Base-by-base conservation (phyloP, 2,329 filamentous ascomycete species). In the Ophiostoma sp. region DNA sequence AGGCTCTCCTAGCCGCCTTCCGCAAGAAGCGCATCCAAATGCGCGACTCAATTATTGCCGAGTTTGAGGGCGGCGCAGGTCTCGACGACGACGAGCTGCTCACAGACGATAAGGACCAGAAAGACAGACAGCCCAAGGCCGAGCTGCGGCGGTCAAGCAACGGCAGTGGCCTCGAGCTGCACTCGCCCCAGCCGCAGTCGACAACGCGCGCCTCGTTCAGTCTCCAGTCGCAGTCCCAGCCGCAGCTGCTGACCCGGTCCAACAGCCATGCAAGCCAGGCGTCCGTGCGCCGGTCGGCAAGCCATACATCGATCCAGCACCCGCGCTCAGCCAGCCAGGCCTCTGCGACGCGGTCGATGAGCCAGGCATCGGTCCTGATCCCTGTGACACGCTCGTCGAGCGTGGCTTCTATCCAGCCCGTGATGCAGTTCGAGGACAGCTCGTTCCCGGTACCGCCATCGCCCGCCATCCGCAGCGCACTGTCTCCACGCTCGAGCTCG, bases 1-100 rank as follows among this genome's bases (percentile, higher is more conserved):
- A 87, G 76, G 83, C 86, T 80, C 79, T 88, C 0, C 79, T 88
- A 4, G 83, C 85, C 1, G 86, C 86, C 2, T 79, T 88, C 60
- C 81, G 86, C 10, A 81, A 84, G 73, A 86, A 86, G 78, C 80
- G 85, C n/a, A 82, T 84, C 3, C 79, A 79, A n/a, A 85, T 86
- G 82, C 82, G 84, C 1, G 81, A 85, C 72, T 81, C 80, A 3
- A 78, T 82, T 23, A 77, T 81, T 15, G 78, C 80, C 31, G 81
- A 83, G 71, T 78, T 80, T 17, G 81, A 65, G 33, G 33, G 35
- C 17, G 33, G 15, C 20, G 35, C 33, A 1, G 62, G 62, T 7
- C 33, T 65, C 0, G 62, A 82, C 39, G 81, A 80, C 15, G 62
- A 82, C 39, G 81, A 80, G 41, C 78, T 78, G 48, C 41, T 73